Evolutionary conservation across 1,284 basidiomycete species (phyloP), one percentile per base, ranked within the genome.

Genomic region (Pseudozyma sp.): DNA sequence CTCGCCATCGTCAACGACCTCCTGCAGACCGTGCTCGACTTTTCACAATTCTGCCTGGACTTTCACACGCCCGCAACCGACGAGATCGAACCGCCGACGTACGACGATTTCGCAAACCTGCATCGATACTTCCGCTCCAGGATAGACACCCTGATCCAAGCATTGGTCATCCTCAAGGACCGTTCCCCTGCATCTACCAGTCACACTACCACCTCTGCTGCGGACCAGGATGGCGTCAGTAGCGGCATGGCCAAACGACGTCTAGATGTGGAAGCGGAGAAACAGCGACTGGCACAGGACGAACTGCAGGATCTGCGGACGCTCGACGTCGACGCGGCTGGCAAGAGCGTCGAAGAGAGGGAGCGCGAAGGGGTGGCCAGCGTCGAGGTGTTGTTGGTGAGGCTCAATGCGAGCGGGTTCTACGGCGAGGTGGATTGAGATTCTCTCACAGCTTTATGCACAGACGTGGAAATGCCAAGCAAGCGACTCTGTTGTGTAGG

Each of bases 11-110:
- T 77, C 45, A 63, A 68, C 45, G 39, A 57, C 17, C 48, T 75
- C 11, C 45, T 75, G 5, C 75, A 77, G 17, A 48, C 55, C 16
- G 40, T 55, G 11, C 61, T 77, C 17, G 75, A 77, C 54, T 73
- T 77, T 30, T 37, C 62, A 0, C 75, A 69, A 49, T 52, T 74
- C 30, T 65, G 65, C 54, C 30, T 54, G 47, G 68, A 71, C 54
- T 61, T 65, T 24, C 66, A 68, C 46, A 43, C 33, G 3, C 64
- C 64, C 4, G n/a, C 56, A 1, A 24, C 57, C 5, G 42, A 40
- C 7, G 14, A 37, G 6, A 39, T 58, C 7, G 65, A 60, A 19
- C 39, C 53, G 10, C 55, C 71, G 4, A 69, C 19, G 4, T 59
- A 31, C n/a, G 31, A 66, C n/a, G 67, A 68, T 13, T 69, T 74